Percentiles rank a stretch among this genome's conserved stretches.
phyloP scores from a whole-genome alignment of 2,329 filamentous ascomycete genomes.

The Coniella lustricola region DNA sequence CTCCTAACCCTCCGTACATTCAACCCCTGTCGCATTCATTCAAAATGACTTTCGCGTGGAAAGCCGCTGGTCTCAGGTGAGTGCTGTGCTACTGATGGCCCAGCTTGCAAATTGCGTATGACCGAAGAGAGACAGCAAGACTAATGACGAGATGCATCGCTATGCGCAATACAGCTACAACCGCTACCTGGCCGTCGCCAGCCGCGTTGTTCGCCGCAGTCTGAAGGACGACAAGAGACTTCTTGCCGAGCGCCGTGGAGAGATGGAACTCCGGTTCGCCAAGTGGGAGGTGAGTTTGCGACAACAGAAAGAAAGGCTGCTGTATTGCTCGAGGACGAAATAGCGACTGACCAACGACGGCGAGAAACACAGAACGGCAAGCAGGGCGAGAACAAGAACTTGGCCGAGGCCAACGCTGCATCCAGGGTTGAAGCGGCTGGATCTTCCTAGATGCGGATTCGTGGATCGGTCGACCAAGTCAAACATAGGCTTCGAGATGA shows the following conservation, averaged over 20 bases:
- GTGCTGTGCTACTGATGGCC: slow-evolving; percentile 31
- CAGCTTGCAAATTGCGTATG: slow-evolving; percentile 1
- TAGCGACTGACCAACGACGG: slow-evolving; percentile 3
- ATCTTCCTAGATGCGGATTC: slow-evolving; percentile 19
- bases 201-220: slow-evolving; percentile 90
- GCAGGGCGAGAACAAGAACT: slow-evolving; percentile 75
- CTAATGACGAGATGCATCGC: slow-evolving; percentile 9
- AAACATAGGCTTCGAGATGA: background rate
- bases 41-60: slow-evolving; percentile 97
- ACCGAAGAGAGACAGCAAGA: background rate
- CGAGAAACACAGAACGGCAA: slow-evolving; percentile 72
- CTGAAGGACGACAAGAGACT: slow-evolving; percentile 93
- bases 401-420: slow-evolving; percentile 51
- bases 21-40: slow-evolving; percentile 27
- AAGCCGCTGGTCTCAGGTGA: slow-evolving; percentile 94
- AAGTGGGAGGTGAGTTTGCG: slow-evolving; percentile 83
- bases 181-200: slow-evolving; percentile 94
- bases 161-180: slow-evolving; percentile 83
- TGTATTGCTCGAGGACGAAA: background rate
- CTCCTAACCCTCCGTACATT: background rate
- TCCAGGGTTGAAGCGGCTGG: slow-evolving; percentile 27
- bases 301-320: background rate
- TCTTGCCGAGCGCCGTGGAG: slow-evolving; percentile 78
- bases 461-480: background rate
- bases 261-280: slow-evolving; percentile 81